Conservation (phyloP, 257 asterid species). For the Paulownia fortunei region DNA sequence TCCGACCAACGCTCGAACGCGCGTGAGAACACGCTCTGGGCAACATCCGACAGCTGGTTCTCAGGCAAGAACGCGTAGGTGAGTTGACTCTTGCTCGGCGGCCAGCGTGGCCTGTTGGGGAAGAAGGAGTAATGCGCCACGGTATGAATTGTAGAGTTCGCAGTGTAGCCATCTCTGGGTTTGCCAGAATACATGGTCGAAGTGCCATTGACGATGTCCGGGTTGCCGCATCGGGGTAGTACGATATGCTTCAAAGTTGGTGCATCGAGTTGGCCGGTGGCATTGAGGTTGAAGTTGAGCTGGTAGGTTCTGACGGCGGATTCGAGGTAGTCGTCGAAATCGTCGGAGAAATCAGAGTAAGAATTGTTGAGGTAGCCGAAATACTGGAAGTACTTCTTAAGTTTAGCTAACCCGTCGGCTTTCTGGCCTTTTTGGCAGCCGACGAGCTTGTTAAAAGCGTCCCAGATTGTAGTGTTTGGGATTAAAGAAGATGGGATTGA, state of each 20-base stretch:
- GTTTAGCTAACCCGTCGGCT: constrained; percentile 47
- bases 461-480: constrained; percentile 62
- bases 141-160: constrained; percentile 38
- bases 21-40: constrained; percentile 48
- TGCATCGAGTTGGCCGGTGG: constrained; percentile 65
- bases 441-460: constrained; percentile 45
- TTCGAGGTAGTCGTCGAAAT: constrained; percentile 64
- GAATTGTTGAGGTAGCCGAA: constrained; percentile 68
- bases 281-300: constrained; percentile 68
- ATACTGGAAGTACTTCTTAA: constrained; percentile 65
- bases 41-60: constrained; percentile 45
- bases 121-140: constrained; percentile 86
- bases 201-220: constrained; percentile 65
- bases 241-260: constrained; percentile 52
- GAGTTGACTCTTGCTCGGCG: constrained; percentile 47
- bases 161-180: not conserved
- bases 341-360: constrained; percentile 55
- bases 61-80: constrained; percentile 70
- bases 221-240: constrained; percentile 77
- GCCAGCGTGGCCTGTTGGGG: constrained; percentile 83
- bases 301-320: constrained; percentile 71
- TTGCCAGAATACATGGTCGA: constrained; percentile 53
- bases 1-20: constrained; percentile 91
- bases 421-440: constrained; percentile 66
- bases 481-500: constrained; percentile 50